Base-by-base conservation (phyloP, 371 early-diverging fungal species). In the Apophysomyces trapeziformis region DNA sequence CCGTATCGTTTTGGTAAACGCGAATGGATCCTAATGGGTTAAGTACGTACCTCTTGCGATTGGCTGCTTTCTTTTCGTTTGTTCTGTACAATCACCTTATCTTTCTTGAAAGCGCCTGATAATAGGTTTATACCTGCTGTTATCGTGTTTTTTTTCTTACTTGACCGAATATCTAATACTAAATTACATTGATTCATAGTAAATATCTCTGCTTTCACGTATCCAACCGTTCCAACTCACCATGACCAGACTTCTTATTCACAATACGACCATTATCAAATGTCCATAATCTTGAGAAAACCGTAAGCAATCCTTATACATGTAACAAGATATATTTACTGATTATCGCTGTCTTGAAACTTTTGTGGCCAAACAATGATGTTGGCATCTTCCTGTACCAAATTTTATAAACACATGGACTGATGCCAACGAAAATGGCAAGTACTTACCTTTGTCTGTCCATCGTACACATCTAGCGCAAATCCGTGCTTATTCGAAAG, bases 331-430 rank as follows among this genome's bases (percentile, higher is more conserved):
- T 38, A 5, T 41, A 68, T 76, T 69, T 74, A 82, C 83, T 82
- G 83, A 61, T 79, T 82, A 38, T 82, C 80, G 32, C 78, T 77
- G 58, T 82, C 83, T 63, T 77, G 67, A 57, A 82, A 82, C 50
- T 82, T 82, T 62, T 82, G 83, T 41, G 83, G 80, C 83, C 83
- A 82, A 26, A 82, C 76, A 64, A 82, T 82, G n/a, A 79, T 66
- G 56, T 79, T 76, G 14, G 77, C 78, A 63, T 71, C 79, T 60
- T 75, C 73, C 82, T 82, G 58, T 26, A 14, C 35, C 41, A 5
- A 47, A 57, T 35, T 39, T 35, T 21, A 5, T 50, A 21, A 50
- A 26, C 54, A 5, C 6, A 18, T 18, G 21, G 9, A 50, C 9
- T 7, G 4, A 11, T 7, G 41, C 41, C 8, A 50, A 35, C 7